A percentile compares a stretch with the other conserved stretches of the same genome.
Evolutionary conservation across 495 filamentous ascomycete species (phyloP).

Genomic region (Geoglossum glabrum): DNA sequence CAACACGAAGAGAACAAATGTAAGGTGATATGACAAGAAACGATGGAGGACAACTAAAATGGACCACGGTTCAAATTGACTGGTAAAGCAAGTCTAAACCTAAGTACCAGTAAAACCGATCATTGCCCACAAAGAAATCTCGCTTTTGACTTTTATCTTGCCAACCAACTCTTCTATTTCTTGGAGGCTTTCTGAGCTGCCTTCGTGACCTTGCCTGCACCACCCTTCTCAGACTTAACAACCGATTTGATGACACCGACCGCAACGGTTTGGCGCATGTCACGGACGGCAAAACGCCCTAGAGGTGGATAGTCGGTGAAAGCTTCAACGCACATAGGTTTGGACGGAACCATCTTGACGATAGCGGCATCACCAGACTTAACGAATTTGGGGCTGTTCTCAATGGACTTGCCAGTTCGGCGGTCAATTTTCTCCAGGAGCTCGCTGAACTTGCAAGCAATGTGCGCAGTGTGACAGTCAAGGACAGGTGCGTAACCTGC

Average conservation of each 20-base stretch:
- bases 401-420: constrained; percentile 96
- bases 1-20: constrained; percentile 1
- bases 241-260: constrained; percentile 81
- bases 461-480: constrained; percentile 99
- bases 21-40: constrained; percentile 9
- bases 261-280: constrained; percentile 65
- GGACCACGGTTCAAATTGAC: constrained; percentile 15
- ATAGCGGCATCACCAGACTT: constrained; percentile 99
- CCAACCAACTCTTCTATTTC: constrained; percentile 29
- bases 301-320: constrained; percentile 99
- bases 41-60: constrained; percentile 15
- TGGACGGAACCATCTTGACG: constrained; percentile 99
- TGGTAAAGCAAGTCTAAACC: constrained; percentile 3
- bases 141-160: constrained; percentile 7
- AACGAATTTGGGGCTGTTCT: constrained; percentile 88
- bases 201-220: constrained; percentile 59
- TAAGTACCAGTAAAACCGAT: constrained; percentile 9
- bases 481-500: constrained; percentile 97
- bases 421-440: constrained; percentile 99
- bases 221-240: constrained; percentile 33
- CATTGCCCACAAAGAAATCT: constrained; percentile 13
- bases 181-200: constrained; percentile 43
- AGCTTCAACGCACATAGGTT: constrained; percentile 99
- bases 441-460: constrained; percentile 99
- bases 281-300: constrained; percentile 96